phyloP scores from a whole-genome alignment of 768 basidiomycete genomes.

The Clitopilus hobsonii region DNA sequence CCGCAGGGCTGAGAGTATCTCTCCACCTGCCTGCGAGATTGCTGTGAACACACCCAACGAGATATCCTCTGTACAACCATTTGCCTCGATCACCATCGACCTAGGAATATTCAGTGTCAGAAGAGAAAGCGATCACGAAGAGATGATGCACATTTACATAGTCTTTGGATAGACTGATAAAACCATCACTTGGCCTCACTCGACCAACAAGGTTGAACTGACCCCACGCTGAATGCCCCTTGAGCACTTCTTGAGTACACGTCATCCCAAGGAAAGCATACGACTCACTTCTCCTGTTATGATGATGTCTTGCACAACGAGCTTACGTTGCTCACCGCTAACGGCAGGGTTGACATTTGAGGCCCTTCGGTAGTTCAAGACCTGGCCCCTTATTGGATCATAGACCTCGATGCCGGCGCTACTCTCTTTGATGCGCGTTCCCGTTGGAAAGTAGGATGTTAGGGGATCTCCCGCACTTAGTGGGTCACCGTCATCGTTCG shows the following conservation, averaged over 20 bases:
- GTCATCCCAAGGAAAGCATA: neutral
- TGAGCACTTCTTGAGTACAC: constrained; percentile 1
- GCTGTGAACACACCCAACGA: constrained; percentile 65
- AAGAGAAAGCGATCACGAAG: constrained; percentile 5
- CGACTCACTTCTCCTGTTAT: constrained; percentile 65
- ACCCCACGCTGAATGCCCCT: constrained; percentile 93
- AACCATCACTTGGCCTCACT: constrained; percentile 76
- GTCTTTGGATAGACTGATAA: constrained; percentile 79
- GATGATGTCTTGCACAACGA: constrained; percentile 52
- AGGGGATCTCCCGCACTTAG: constrained; percentile 58
- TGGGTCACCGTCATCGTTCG: constrained; percentile 23
- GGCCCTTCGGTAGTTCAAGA: constrained; percentile 26
- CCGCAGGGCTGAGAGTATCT: constrained; percentile 67
- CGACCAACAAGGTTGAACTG: constrained; percentile 78
- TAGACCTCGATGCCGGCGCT: constrained; percentile 41
- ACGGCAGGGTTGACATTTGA: neutral
- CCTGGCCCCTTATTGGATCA: constrained; percentile 33
- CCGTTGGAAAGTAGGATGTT: constrained; percentile 55
- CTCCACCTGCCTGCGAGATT: constrained; percentile 84
- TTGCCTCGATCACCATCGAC: constrained; percentile 69
- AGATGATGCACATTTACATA: constrained; percentile 47
- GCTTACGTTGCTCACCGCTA: constrained; percentile 13
- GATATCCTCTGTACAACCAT: constrained; percentile 85
- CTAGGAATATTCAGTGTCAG: constrained; percentile 30
- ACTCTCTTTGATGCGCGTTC: constrained; percentile 44